phyloP scores from a whole-genome alignment of 73 alveolate genomes.

The Symbiodinium pilosum region DNA sequence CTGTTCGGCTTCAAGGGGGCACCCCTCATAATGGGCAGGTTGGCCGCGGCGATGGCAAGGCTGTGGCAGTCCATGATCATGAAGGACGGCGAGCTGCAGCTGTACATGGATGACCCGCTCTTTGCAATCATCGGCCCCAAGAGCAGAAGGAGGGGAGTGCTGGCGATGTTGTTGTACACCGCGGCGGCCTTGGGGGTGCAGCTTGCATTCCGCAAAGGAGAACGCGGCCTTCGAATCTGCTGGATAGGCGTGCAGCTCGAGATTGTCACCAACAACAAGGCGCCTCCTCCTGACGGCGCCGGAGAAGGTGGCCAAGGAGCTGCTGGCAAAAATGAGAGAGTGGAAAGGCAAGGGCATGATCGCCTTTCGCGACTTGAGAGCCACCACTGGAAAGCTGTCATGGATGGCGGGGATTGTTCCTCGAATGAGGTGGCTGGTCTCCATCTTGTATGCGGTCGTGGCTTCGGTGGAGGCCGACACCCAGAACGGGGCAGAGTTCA shows the following conservation, averaged over 20 bases:
- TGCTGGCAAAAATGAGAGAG: not conserved
- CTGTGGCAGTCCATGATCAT: not conserved
- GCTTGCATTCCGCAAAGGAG: not conserved
- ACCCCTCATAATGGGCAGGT: not conserved
- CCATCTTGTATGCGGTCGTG: constrained; percentile 3
- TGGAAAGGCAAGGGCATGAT: constrained; percentile 13
- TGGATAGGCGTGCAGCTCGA: constrained; percentile 9
- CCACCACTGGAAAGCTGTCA: not conserved
- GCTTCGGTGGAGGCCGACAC: not conserved
- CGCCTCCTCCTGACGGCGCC: not conserved
- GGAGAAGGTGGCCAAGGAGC: not conserved
- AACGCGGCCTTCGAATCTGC: not conserved
- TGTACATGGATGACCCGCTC: constrained; percentile 41
- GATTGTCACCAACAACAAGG: no score
- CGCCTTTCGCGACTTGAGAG: not conserved
- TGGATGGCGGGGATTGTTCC: constrained; percentile 25
- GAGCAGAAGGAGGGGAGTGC: not conserved
- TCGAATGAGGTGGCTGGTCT: not conserved
- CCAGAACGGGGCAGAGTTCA: not conserved
- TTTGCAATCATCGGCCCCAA: not conserved
- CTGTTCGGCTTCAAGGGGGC: constrained; percentile 19
- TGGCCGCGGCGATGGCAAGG: not conserved
- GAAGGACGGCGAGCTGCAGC: not conserved
- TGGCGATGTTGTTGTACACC: not conserved
- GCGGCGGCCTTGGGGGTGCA: not conserved